Evolutionary conservation across 129 eudicot genomes (phyloP).

Genomic region (Logfia minima): DNA sequence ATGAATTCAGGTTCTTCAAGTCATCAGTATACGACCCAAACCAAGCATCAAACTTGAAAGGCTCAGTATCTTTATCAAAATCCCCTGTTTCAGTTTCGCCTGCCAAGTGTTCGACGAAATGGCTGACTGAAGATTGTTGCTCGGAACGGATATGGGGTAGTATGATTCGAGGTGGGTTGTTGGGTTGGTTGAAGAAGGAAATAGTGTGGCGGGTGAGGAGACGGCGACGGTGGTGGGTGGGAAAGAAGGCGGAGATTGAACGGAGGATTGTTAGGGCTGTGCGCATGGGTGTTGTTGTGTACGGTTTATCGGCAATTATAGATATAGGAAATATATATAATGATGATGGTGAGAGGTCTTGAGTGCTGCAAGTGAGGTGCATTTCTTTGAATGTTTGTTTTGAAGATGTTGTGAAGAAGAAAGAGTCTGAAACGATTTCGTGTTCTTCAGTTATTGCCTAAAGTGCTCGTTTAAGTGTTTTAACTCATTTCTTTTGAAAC

Average conservation of each 20-base stretch:
- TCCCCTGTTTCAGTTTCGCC: slow-evolving; percentile 33
- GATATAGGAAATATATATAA: slow-evolving; percentile 11
- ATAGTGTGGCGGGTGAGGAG: slow-evolving; percentile 26
- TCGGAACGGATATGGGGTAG: slow-evolving; percentile 18
- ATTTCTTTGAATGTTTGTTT: background rate
- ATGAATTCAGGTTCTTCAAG: slow-evolving; percentile 22
- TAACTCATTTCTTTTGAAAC: no score
- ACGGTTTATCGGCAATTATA: slow-evolving; percentile 18
- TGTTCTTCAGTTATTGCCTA: background rate
- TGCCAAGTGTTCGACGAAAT: slow-evolving; percentile 49
- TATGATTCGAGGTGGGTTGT: background rate
- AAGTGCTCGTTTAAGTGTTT: no score
- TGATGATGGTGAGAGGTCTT: slow-evolving; percentile 20
- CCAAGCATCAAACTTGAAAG: slow-evolving; percentile 42
- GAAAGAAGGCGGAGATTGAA: slow-evolving; percentile 39
- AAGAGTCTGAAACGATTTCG: background rate
- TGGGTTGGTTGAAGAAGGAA: slow-evolving; percentile 15
- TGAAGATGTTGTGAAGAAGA: background rate
- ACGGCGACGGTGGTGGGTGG: slow-evolving; percentile 28
- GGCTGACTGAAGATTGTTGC: slow-evolving; percentile 33
- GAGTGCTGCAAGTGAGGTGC: background rate
- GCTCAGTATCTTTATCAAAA: slow-evolving; percentile 32
- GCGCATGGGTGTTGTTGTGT: slow-evolving; percentile 40
- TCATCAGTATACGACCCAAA: slow-evolving; percentile 40
- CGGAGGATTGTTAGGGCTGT: slow-evolving; percentile 38